phyloP scores from a whole-genome alignment of 345 rosid genomes.

The Lenwebbia sp. region DNA sequence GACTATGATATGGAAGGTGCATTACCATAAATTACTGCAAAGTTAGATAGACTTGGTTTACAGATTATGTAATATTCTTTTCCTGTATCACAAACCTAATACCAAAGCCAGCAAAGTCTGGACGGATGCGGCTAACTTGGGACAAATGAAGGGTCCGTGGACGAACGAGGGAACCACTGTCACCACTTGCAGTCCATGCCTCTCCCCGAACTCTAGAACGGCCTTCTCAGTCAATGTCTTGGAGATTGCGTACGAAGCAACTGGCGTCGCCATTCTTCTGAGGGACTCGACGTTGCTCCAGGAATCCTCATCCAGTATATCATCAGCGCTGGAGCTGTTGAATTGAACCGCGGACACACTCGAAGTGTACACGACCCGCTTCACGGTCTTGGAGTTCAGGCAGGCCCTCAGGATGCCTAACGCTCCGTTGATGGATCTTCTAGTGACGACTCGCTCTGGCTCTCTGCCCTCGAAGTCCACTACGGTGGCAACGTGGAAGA shows the following conservation, averaged over 20 bases:
- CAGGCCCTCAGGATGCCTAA: conserved; percentile 42
- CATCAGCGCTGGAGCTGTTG: neutral
- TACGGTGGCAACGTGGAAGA: conserved; percentile 13
- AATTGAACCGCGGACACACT: conserved; percentile 7
- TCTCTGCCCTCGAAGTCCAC: conserved; percentile 14
- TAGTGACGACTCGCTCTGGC: conserved; percentile 28
- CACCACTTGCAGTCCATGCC: conserved; percentile 23
- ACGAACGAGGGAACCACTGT: conserved; percentile 12
- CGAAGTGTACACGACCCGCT: conserved; percentile 54
- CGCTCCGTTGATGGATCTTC: conserved; percentile 36
- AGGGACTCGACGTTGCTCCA: conserved; percentile 19
- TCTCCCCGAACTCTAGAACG: conserved; percentile 14
- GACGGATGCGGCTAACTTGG: conserved; percentile 9
- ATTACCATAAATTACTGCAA: too few relatives aligned
- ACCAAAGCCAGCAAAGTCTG: conserved; percentile 4
- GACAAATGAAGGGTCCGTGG: conserved; percentile 29
- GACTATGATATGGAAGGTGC: neutral
- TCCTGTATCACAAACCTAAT: conserved; percentile 3
- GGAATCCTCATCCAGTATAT: conserved; percentile 16
- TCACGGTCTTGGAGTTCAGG: conserved; percentile 38
- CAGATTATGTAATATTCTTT: neutral
- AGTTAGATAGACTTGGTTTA: neutral
- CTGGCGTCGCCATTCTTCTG: neutral
- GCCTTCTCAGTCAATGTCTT: conserved; percentile 18
- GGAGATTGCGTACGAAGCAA: neutral